Evolutionary conservation across 2,329 filamentous ascomycete species (phyloP), one percentile per base, ranked within the genome.

Genomic region (Phoma sp.): DNA sequence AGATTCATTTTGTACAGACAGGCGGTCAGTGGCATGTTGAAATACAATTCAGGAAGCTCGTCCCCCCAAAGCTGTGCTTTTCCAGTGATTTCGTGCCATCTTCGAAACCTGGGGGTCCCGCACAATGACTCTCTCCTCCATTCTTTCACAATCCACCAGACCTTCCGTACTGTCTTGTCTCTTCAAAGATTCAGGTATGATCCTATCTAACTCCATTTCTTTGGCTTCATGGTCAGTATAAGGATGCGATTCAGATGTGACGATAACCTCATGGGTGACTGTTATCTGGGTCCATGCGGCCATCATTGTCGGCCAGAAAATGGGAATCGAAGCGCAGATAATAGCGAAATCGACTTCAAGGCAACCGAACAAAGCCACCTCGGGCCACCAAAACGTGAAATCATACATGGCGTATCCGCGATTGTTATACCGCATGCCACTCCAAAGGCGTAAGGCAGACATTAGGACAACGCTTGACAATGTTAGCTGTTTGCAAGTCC

Each of bases 341-440:
- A 74, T 72, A 4, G 72, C 70, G 38, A 73, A 66, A 22, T 72
- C 65, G 47, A 73, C 57, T 47, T 74, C 71, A 35, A 74, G 61
- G 38, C 55, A 65, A 25, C 70, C 68, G 38, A 72, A 60, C 22
- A 71, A 61, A 25, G 69, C 47, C 6, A 61, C 61, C 27, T 63
- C 55, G 1, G 68, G 66, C 7, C 66, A 62, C 65, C 69, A 67
- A 60, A 58, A 73, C 1, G 68, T 70, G 36, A 68, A 70, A 51
- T 75, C 71, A 13, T 52, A 52, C 44, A 67, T 61, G 25, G 52
- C 57, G 9, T 40, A 35, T 2, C 47, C 18, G 10, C 47, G 46
- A 30, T 42, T 50, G 14, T 50, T 62, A 35, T 67, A 59, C 18
- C 61, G 64, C 9, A 62, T 36, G 7, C 56, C 58, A 38, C 61